phyloP scores from a whole-genome alignment of 768 basidiomycete genomes.

The Serpula lacrymans region DNA sequence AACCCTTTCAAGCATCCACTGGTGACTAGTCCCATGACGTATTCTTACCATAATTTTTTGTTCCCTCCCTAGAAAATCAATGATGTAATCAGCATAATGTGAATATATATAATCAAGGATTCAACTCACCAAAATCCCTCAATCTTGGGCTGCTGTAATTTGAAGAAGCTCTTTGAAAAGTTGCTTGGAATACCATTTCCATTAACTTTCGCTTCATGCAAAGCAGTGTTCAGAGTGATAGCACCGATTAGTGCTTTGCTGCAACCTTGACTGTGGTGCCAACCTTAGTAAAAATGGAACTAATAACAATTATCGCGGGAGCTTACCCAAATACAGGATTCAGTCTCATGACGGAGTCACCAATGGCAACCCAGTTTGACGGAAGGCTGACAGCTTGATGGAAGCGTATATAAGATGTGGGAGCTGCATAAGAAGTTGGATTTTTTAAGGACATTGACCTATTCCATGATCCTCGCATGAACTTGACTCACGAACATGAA shows the following conservation, averaged over 20 bases:
- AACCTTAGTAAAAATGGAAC: not conserved
- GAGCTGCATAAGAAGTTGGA: conserved; percentile 10
- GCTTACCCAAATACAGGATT: conserved; percentile 18
- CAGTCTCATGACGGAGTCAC: conserved; percentile 31
- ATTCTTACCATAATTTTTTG: conserved; percentile 7
- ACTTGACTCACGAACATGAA: conserved; percentile 17
- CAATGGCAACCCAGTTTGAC: conserved; percentile 30
- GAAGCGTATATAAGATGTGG: conserved; percentile 23
- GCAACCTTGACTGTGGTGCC: conserved; percentile 13
- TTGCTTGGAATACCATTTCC: conserved; percentile 20
- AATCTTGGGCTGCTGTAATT: conserved; percentile 11
- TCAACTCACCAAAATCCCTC: conserved; percentile 6
- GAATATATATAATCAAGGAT: not conserved
- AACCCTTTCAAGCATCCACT: not conserved
- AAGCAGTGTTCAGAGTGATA: conserved; percentile 13
- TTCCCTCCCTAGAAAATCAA: conserved; percentile 4
- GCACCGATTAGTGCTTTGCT: conserved; percentile 18
- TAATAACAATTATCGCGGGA: too few species aligned
- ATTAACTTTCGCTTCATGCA: conserved; percentile 15
- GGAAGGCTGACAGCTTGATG: conserved; percentile 24
- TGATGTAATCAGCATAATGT: too few species aligned
- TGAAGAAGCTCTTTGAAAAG: conserved; percentile 15
- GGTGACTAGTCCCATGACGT: not conserved
- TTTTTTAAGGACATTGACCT: too few species aligned
- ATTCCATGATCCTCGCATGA: too few species aligned